Evolutionary conservation across 495 filamentous ascomycete species (phyloP).

Genomic region (Penicillium manginii): DNA sequence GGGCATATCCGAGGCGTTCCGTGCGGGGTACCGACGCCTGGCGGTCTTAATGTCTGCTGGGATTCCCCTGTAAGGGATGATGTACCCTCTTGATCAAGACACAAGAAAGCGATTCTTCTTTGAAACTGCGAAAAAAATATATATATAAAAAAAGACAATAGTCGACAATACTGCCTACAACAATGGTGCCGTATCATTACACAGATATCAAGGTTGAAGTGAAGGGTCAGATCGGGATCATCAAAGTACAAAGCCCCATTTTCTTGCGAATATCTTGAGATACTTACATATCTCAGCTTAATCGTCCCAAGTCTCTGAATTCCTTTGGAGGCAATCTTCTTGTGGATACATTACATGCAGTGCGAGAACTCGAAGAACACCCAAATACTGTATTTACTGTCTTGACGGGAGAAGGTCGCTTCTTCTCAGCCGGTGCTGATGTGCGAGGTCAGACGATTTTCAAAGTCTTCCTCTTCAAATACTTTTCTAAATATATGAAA

Average conservation of each 20-base stretch:
- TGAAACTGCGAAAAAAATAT: neutral
- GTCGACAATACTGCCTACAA: neutral
- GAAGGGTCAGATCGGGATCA: conserved; percentile 21
- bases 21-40: neutral
- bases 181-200: conserved; percentile 11
- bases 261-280: neutral
- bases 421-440: conserved; percentile 28
- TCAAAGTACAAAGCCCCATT: conserved; percentile 15
- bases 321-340: conserved; percentile 19
- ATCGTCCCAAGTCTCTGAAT: conserved; percentile 22
- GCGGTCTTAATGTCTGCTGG: too few species aligned
- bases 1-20: conserved; percentile 1
- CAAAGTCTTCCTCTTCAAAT: neutral
- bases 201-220: conserved; percentile 22
- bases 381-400: conserved; percentile 25
- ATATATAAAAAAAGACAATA: neutral
- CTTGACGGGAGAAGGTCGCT: conserved; percentile 29
- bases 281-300: conserved; percentile 10
- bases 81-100: neutral
- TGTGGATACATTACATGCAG: conserved; percentile 19
- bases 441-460: conserved; percentile 2
- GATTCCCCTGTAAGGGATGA: neutral
- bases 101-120: neutral
- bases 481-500: neutral
- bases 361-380: conserved; percentile 23